Conservation (phyloP, 176 grass and related monocot genomes). For the Bothriochloa decipiens region DNA sequence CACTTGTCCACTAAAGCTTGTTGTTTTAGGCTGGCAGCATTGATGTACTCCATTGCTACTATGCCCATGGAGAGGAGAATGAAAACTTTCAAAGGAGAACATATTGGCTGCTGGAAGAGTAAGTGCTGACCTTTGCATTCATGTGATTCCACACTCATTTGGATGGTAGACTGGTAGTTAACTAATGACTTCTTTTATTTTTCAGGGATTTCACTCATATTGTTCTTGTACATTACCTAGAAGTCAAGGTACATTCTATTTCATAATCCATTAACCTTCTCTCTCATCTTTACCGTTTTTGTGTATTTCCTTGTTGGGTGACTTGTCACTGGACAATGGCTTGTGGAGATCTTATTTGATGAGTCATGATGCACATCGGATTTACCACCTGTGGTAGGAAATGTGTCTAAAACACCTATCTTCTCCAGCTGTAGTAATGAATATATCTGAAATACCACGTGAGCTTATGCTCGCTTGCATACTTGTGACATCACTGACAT, state of each 20-base stretch:
- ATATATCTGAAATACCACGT: not conserved
- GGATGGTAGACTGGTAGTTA: not conserved
- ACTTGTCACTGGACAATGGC: not conserved
- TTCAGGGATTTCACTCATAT: conserved; percentile 91
- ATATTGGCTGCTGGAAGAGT: conserved; percentile 96
- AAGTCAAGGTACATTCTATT: conserved; percentile 70
- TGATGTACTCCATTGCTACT: conserved; percentile 97
- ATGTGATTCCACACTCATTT: conserved; percentile 4
- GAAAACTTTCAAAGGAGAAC: conserved; percentile 92
- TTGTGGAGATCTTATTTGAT: conserved; percentile 5
- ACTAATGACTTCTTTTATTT: conserved; percentile 38
- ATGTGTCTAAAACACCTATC: not conserved
- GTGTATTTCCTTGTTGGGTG: not conserved
- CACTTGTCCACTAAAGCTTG: conserved; percentile 27
- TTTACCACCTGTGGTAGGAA: not conserved
- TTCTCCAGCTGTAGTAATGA: not conserved
- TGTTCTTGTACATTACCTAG: conserved; percentile 92
- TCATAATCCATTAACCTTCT: not conserved
- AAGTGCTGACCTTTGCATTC: conserved; percentile 42
- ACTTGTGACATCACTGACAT: not conserved
- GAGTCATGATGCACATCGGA: not conserved
- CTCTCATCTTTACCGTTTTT: not conserved
- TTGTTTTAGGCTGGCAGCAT: conserved; percentile 77
- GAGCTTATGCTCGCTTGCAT: not conserved
- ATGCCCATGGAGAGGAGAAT: conserved; percentile 89